These are phyloP conservation scores for Candida neerlandica DNA, from an alignment of 1,139 yeast species.

Conservation along the genomic window DNA sequence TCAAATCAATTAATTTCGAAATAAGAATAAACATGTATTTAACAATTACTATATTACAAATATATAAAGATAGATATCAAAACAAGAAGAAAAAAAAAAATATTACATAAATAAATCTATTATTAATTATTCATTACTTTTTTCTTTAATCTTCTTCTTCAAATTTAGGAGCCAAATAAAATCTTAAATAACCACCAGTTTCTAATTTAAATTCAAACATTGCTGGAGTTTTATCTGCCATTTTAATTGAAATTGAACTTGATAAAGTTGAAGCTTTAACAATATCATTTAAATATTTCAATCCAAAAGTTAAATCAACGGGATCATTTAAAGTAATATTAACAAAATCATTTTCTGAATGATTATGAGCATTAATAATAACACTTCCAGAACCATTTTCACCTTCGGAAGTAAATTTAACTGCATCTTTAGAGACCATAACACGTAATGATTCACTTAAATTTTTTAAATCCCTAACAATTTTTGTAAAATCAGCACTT, in stretches of 20 bases:
- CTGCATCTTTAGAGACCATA: constrained; percentile 87
- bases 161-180: constrained; percentile 96
- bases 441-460: constrained; percentile 87
- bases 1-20: too few species aligned
- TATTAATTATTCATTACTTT: not conserved
- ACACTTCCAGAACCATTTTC: constrained; percentile 89
- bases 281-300: constrained; percentile 86
- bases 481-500: constrained; percentile 82
- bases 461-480: constrained; percentile 84
- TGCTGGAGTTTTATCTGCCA: constrained; percentile 93
- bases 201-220: constrained; percentile 90
- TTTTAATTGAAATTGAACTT: constrained; percentile 73
- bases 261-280: constrained; percentile 88
- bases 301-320: constrained; percentile 86
- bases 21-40: too few species aligned
- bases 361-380: constrained; percentile 81
- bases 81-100: too few species aligned
- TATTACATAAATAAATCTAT: not conserved
- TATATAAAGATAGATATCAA: too few species aligned
- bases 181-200: constrained; percentile 86
- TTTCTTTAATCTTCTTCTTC: constrained; percentile 72
- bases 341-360: constrained; percentile 74
- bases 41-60: not conserved
- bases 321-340: constrained; percentile 83
- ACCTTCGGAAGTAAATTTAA: constrained; percentile 89